A percentile compares a stretch with the other conserved stretches of the same genome.
phyloP scores from a whole-genome alignment of 2,329 filamentous ascomycete species.

The Fusarium globosum region DNA sequence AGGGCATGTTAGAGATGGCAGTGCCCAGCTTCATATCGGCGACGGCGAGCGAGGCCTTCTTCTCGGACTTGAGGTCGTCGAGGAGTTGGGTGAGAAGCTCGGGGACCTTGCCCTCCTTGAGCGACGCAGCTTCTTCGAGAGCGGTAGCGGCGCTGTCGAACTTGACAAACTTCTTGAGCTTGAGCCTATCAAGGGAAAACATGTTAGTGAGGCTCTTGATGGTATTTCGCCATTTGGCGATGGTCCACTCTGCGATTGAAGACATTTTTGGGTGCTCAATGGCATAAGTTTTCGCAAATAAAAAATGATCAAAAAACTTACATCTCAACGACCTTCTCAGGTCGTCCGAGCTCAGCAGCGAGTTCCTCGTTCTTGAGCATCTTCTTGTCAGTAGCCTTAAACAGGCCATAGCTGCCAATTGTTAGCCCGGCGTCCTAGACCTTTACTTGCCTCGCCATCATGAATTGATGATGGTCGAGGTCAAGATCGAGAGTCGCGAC shows the following conservation, averaged over 20 bases:
- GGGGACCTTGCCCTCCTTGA: conserved; percentile 95
- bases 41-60: conserved; percentile 94
- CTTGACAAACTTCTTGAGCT: conserved; percentile 97
- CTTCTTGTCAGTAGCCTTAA: conserved; percentile 99
- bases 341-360: conserved; percentile 77
- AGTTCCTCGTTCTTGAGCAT: conserved; percentile 89
- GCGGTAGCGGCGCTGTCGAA: conserved; percentile 94
- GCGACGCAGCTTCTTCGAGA: conserved; percentile 86
- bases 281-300: conserved; percentile 8
- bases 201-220: conserved; percentile 14
- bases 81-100: conserved; percentile 85
- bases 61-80: conserved; percentile 93
- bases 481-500: conserved; percentile 47
- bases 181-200: conserved; percentile 69
- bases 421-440: conserved; percentile 44
- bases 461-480: conserved; percentile 3
- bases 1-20: conserved; percentile 91
- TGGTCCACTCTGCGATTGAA: conserved; percentile 14
- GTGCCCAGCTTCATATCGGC: conserved; percentile 92
- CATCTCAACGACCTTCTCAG: conserved; percentile 88
- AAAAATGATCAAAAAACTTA: conserved; percentile 58
- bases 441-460: conserved; percentile 22
- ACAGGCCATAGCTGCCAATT: conserved; percentile 84
- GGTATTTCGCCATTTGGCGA: conserved; percentile 3
- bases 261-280: conserved; percentile 7